phyloP scores from a whole-genome alignment of 2,329 filamentous ascomycete genomes.

The Tolypocladium tundrense region DNA sequence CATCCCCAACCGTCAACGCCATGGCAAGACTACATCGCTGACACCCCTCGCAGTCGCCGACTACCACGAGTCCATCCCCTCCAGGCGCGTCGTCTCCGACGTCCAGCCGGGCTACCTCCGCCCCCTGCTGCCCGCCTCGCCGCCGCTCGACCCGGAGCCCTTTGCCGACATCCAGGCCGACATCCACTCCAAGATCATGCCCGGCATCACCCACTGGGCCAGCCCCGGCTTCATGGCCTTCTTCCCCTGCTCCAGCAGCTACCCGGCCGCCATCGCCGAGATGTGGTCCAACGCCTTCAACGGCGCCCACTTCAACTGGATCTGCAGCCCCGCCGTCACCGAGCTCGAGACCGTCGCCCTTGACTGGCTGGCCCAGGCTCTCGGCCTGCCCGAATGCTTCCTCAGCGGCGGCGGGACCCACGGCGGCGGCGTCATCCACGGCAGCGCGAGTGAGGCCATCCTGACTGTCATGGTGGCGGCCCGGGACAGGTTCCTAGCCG shows the following conservation, averaged over 20 bases:
- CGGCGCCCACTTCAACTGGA: constrained; percentile 92
- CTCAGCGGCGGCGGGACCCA: constrained; percentile 57
- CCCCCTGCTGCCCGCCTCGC: constrained; percentile 59
- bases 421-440: constrained; percentile 91
- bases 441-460: constrained; percentile 79
- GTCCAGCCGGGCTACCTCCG: constrained; percentile 80
- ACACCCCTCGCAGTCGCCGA: constrained; percentile 50
- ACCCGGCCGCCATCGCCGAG: constrained; percentile 80
- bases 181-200: constrained; percentile 77
- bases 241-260: constrained; percentile 75
- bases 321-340: constrained; percentile 84
- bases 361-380: constrained; percentile 76
- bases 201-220: constrained; percentile 91
- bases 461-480: constrained; percentile 82
- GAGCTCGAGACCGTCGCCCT: constrained; percentile 89
- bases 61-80: constrained; percentile 69
- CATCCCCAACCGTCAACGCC: background rate
- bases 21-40: background rate
- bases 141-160: constrained; percentile 56
- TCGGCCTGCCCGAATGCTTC: constrained; percentile 65
- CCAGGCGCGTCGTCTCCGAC: constrained; percentile 62
- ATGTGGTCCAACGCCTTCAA: constrained; percentile 86
- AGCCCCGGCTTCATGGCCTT: constrained; percentile 94
- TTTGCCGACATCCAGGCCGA: constrained; percentile 77
- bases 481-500: constrained; percentile 64